phyloP scores from a whole-genome alignment of 2,329 filamentous ascomycete genomes.

The Calonectria crousiana region DNA sequence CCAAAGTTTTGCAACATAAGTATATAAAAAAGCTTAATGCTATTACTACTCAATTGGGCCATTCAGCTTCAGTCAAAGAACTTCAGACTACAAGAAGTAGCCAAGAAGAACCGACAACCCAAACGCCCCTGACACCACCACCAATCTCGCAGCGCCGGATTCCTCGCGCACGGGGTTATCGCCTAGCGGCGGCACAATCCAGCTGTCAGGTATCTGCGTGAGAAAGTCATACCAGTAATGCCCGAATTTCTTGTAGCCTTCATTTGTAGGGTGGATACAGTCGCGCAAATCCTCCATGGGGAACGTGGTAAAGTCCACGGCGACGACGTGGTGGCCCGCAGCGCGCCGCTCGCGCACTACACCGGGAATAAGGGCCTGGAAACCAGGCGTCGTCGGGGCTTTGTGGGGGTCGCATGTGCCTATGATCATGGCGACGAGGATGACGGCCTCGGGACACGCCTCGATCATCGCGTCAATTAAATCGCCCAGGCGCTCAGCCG shows the following conservation, averaged over 20 bases:
- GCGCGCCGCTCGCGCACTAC: slow-evolving; percentile 11
- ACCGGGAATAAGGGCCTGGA: slow-evolving; percentile 1
- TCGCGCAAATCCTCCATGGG: slow-evolving; percentile 24
- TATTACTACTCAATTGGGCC: background rate
- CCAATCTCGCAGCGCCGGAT: background rate
- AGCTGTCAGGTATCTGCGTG: slow-evolving; percentile 33
- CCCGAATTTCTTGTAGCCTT: slow-evolving; percentile 32
- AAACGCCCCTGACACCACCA: background rate
- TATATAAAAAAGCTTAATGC: background rate
- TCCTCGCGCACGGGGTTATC: slow-evolving; percentile 15
- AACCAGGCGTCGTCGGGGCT: slow-evolving; percentile 2
- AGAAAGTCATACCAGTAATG: slow-evolving; percentile 43
- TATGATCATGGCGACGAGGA: slow-evolving; percentile 51
- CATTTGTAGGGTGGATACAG: slow-evolving; percentile 39
- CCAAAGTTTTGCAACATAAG: too few relatives aligned
- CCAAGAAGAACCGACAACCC: background rate
- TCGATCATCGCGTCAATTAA: slow-evolving; percentile 48
- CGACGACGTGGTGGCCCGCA: slow-evolving; percentile 20
- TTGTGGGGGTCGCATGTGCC: slow-evolving; percentile 40
- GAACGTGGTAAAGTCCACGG: slow-evolving; percentile 31
- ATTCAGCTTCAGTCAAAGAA: background rate
- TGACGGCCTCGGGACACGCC: slow-evolving; percentile 48
- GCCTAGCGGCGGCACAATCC: slow-evolving; percentile 34
- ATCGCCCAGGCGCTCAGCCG: slow-evolving; percentile 42
- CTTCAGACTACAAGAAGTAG: background rate